phyloP scores from a whole-genome alignment of 2,329 filamentous ascomycete species.

The Septoria linicola region DNA sequence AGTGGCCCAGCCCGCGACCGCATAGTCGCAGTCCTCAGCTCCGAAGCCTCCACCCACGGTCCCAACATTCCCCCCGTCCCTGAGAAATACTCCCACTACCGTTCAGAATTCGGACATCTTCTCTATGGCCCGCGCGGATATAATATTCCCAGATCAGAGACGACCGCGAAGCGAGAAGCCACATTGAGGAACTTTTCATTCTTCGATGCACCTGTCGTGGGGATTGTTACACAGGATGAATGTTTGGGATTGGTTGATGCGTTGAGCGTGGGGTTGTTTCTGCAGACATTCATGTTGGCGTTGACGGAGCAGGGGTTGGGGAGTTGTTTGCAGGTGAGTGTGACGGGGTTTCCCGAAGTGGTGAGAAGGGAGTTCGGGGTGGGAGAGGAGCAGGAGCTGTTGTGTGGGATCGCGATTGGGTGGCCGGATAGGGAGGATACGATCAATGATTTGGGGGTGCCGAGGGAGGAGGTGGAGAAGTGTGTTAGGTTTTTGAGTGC shows the following conservation, averaged over 20 bases:
- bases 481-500: conserved; percentile 35
- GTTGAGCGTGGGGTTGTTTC: conserved; percentile 31
- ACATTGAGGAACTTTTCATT: conserved; percentile 28
- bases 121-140: conserved; percentile 31
- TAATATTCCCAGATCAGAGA: conserved; percentile 21
- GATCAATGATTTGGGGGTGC: conserved; percentile 17
- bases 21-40: conserved; percentile 18
- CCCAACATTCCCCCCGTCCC: conserved; percentile 25
- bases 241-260: conserved; percentile 22
- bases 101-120: conserved; percentile 26
- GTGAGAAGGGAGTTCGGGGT: conserved; percentile 25
- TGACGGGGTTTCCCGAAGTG: conserved; percentile 30
- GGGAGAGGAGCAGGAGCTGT: conserved; percentile 21
- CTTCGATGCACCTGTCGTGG: conserved; percentile 28
- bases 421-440: conserved; percentile 13
- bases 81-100: conserved; percentile 24
- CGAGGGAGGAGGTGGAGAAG: conserved; percentile 14
- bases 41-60: conserved; percentile 14
- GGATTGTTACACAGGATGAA: conserved; percentile 26
- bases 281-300: conserved; percentile 30
- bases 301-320: conserved; percentile 27
- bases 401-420: conserved; percentile 32
- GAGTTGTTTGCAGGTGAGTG: conserved; percentile 27
- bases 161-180: conserved; percentile 14
- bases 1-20: conserved; percentile 22